These are phyloP conservation scores for Leccinum uliginosum DNA, from an alignment of 768 basidiomycete species.

Conservation along the genomic window DNA sequence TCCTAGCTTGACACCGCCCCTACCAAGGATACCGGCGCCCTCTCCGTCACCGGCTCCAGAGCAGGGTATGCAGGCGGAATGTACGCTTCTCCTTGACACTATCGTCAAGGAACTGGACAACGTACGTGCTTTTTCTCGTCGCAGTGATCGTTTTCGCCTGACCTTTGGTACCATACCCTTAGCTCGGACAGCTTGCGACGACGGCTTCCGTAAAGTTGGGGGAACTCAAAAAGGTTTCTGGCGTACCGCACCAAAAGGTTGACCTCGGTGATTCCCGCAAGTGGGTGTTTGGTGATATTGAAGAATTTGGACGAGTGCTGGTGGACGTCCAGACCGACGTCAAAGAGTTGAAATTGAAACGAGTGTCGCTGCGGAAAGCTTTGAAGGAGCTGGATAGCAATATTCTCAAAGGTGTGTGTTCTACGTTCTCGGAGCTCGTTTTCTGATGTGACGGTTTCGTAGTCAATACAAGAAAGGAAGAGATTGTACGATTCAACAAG, in stretches of 20 bases:
- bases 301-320: slow-evolving; percentile 41
- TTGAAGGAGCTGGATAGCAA: slow-evolving; percentile 59
- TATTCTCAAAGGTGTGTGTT: slow-evolving; percentile 58
- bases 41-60: slow-evolving; percentile 31
- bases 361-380: slow-evolving; percentile 35
- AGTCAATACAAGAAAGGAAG: slow-evolving; percentile 83
- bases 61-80: slow-evolving; percentile 69
- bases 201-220: slow-evolving; percentile 33
- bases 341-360: slow-evolving; percentile 40
- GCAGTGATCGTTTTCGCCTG: not conserved
- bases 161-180: not conserved
- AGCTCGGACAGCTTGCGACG: slow-evolving; percentile 46
- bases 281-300: slow-evolving; percentile 53
- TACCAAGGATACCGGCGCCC: not conserved
- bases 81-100: slow-evolving; percentile 41
- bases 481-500: slow-evolving; percentile 73
- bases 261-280: slow-evolving; percentile 47
- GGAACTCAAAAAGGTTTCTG: slow-evolving; percentile 34
- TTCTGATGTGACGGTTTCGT: slow-evolving; percentile 4
- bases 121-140: slow-evolving; percentile 38
- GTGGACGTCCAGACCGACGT: slow-evolving; percentile 47
- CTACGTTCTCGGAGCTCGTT: slow-evolving; percentile 4
- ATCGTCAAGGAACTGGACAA: slow-evolving; percentile 52
- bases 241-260: slow-evolving; percentile 36
- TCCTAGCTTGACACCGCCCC: slow-evolving; percentile 3